phyloP scores from a whole-genome alignment of 805 yeast species.

The Barnettozyma pratensis region DNA sequence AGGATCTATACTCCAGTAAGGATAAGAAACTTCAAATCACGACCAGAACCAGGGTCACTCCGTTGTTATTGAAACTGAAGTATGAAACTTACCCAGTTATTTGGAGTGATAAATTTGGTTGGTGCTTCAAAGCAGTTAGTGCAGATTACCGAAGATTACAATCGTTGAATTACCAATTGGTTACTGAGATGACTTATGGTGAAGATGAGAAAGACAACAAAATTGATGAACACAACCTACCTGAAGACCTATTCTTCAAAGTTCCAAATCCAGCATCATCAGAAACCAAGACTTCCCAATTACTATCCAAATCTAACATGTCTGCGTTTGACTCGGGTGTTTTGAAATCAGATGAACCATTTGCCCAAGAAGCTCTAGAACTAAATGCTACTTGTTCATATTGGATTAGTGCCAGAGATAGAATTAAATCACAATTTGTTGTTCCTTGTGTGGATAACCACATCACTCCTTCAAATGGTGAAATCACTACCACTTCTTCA shows the following conservation, averaged over 20 bases:
- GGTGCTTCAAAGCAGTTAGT: conserved; percentile 71
- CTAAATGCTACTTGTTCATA: conserved; percentile 79
- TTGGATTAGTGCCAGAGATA: conserved; percentile 87
- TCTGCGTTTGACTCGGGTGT: conserved; percentile 68
- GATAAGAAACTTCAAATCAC: conserved; percentile 51
- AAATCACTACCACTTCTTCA: neutral
- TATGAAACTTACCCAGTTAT: conserved; percentile 84
- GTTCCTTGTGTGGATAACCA: conserved; percentile 35
- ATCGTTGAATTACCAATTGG: conserved; percentile 30
- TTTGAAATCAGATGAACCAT: conserved; percentile 61
- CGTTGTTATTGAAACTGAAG: conserved; percentile 65
- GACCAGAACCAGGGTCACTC: conserved; percentile 68
- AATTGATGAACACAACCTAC: conserved; percentile 3
- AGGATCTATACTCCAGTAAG: conserved; percentile 42
- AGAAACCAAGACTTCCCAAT: conserved; percentile 59
- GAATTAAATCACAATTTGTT: conserved; percentile 82
- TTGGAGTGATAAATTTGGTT: conserved; percentile 78
- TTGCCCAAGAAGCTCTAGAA: conserved; percentile 74
- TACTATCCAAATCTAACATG: conserved; percentile 73
- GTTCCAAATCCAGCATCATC: conserved; percentile 90
- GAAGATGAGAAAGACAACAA: conserved; percentile 6
- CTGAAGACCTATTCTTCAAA: conserved; percentile 43
- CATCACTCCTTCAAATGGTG: too few relatives aligned
- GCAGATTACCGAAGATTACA: conserved; percentile 26
- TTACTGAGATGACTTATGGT: conserved; percentile 10